Conservation (phyloP, 345 rosid genomes). For the Syzygium aqueum region DNA sequence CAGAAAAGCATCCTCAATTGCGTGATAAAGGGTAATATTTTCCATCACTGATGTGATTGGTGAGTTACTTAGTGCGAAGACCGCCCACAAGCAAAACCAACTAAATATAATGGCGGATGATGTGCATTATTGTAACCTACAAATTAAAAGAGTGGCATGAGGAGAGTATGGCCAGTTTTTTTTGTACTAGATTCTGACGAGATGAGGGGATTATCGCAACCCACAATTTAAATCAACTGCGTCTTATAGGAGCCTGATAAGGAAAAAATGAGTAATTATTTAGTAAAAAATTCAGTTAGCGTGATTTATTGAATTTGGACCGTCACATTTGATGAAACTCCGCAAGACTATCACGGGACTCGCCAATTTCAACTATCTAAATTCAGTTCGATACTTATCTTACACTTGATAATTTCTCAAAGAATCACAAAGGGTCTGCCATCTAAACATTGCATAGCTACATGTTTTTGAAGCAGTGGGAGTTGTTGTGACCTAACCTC, state of each 20-base stretch:
- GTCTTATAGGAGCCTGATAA: neutral
- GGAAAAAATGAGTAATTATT: neutral
- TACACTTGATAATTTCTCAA: neutral
- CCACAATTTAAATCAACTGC: neutral
- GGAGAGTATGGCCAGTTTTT: neutral
- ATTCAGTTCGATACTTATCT: neutral
- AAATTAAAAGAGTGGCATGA: neutral
- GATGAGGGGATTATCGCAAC: neutral
- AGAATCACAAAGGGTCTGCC: neutral
- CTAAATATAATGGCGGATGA: neutral
- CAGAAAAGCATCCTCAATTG: neutral
- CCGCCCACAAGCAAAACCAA: neutral
- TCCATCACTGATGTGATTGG: neutral
- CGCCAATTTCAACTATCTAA: neutral
- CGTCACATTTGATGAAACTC: neutral
- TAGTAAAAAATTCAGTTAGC: neutral
- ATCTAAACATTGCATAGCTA: neutral
- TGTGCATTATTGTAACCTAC: neutral
- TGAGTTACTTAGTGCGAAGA: neutral
- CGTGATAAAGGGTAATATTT: too few species aligned
- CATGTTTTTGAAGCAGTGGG: neutral
- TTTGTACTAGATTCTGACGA: neutral
- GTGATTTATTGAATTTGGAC: neutral
- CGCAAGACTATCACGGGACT: neutral
- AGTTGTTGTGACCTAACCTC: too few species aligned